phyloP scores from a whole-genome alignment of 1,284 basidiomycete genomes.

The Ustilago trichophora region DNA sequence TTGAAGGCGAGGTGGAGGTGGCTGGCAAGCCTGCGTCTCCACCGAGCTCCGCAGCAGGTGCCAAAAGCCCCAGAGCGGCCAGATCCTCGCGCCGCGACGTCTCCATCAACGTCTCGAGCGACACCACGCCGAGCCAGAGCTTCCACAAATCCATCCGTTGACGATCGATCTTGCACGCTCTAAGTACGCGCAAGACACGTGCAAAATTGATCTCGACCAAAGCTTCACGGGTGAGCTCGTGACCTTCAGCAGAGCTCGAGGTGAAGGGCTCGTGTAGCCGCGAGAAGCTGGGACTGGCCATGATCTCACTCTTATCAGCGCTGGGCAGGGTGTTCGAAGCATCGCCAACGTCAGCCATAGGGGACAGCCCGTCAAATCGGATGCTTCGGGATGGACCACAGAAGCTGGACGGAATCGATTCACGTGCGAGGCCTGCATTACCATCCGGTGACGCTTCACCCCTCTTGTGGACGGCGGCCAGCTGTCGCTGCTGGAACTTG shows the following conservation, averaged over 20 bases:
- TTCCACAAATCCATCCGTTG: slow-evolving; percentile 61
- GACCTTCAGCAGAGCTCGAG: slow-evolving; percentile 9
- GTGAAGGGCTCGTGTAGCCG: slow-evolving; percentile 22
- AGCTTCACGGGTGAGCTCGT: slow-evolving; percentile 55
- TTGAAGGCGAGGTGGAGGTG: neutral
- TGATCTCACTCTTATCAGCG: neutral
- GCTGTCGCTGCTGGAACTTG: slow-evolving; percentile 36
- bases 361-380: slow-evolving; percentile 16
- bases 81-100: slow-evolving; percentile 29
- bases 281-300: neutral
- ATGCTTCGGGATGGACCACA: slow-evolving; percentile 4
- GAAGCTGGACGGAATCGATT: slow-evolving; percentile 32
- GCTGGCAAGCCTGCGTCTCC: slow-evolving; percentile 1
- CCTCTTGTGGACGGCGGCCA: slow-evolving; percentile 9
- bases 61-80: slow-evolving; percentile 25
- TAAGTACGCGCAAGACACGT: slow-evolving; percentile 50
- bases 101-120: slow-evolving; percentile 36
- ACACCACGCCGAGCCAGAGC: slow-evolving; percentile 55
- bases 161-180: slow-evolving; percentile 58
- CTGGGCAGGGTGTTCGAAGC: neutral
- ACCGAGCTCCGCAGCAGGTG: neutral
- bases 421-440: neutral
- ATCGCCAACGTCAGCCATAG: neutral
- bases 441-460: neutral
- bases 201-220: slow-evolving; percentile 61